A percentile compares a stretch with the other conserved stretches of the same genome.
These are phyloP conservation scores for Pythium pectinolyticum DNA, from an alignment of 352 stramenopile species.

Conservation along the genomic window DNA sequence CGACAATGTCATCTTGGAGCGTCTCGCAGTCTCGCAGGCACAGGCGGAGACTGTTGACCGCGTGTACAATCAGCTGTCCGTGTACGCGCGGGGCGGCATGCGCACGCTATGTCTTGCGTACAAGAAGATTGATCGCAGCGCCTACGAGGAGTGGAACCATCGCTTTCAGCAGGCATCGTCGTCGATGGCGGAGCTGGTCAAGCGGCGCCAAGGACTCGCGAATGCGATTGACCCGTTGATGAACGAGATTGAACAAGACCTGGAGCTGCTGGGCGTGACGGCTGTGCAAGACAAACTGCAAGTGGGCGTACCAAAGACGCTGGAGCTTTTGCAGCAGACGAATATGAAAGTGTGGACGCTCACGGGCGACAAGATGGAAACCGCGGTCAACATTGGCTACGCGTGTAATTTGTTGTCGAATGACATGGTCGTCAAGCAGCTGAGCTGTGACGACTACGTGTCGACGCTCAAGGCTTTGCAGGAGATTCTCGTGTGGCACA, in stretches of 20 bases:
- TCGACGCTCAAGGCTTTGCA: conserved; percentile 55
- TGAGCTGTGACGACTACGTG: conserved; percentile 57
- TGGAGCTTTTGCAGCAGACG: conserved; percentile 80
- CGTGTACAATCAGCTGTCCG: conserved; percentile 53
- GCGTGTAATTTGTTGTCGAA: conserved; percentile 82
- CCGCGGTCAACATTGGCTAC: conserved; percentile 95
- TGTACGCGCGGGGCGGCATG: conserved; percentile 72
- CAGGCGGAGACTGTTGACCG: conserved; percentile 34
- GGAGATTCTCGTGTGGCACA: conserved; percentile 38
- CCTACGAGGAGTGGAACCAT: conserved; percentile 64
- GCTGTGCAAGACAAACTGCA: conserved; percentile 94
- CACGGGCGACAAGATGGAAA: conserved; percentile 95
- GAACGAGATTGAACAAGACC: conserved; percentile 80
- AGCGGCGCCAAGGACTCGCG: conserved; percentile 53
- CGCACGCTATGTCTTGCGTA: conserved; percentile 76
- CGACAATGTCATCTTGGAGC: conserved; percentile 81
- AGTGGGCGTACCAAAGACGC: conserved; percentile 85
- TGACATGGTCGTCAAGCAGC: conserved; percentile 74
- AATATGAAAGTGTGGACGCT: conserved; percentile 95
- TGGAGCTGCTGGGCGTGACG: conserved; percentile 84
- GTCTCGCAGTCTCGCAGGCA: conserved; percentile 29
- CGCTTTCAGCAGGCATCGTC: conserved; percentile 52
- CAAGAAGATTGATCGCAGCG: conserved; percentile 47
- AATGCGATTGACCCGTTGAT: conserved; percentile 79
- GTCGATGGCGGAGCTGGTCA: conserved; percentile 76